Percentiles rank a stretch among this genome's conserved stretches.
Conservation (phyloP, 1,284 basidiomycete genomes). For the Cryptococcus hybrid region DNA sequence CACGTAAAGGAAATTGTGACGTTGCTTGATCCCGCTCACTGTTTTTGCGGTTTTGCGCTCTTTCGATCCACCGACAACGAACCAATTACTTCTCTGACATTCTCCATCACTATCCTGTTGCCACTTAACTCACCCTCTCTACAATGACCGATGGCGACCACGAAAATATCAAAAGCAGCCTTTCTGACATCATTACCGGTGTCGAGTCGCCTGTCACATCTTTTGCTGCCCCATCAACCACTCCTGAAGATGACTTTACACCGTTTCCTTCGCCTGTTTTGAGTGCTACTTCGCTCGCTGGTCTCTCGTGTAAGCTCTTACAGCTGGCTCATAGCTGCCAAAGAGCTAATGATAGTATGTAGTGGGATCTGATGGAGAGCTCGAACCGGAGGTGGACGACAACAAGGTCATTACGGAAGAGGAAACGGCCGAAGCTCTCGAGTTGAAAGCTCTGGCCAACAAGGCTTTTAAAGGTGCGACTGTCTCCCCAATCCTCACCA, state of each 20-base stretch:
- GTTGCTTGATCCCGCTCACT: too few species aligned
- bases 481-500: too few species aligned
- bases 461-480: conserved; percentile 75
- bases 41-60: too few species aligned
- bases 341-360: neutral
- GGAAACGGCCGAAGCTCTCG: conserved; percentile 64
- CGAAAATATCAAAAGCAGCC: neutral
- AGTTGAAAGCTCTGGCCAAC: conserved; percentile 80
- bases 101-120: too few species aligned
- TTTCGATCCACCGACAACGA: too few species aligned
- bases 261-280: conserved; percentile 44
- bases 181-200: conserved; percentile 31
- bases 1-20: too few species aligned
- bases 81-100: too few species aligned
- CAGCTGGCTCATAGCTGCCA: neutral
- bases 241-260: conserved; percentile 35
- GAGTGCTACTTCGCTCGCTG: conserved; percentile 35
- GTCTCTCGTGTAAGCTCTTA: conserved; percentile 34
- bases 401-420: conserved; percentile 59
- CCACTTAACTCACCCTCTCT: too few species aligned
- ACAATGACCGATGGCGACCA: neutral
- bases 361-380: conserved; percentile 47
- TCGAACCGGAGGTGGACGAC: conserved; percentile 44
- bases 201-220: conserved; percentile 23
- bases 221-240: neutral